Percentiles rank a stretch among this genome's conserved stretches.
Evolutionary conservation across 1,284 basidiomycete species (phyloP).

Genomic region (Wallemia mellicola): DNA sequence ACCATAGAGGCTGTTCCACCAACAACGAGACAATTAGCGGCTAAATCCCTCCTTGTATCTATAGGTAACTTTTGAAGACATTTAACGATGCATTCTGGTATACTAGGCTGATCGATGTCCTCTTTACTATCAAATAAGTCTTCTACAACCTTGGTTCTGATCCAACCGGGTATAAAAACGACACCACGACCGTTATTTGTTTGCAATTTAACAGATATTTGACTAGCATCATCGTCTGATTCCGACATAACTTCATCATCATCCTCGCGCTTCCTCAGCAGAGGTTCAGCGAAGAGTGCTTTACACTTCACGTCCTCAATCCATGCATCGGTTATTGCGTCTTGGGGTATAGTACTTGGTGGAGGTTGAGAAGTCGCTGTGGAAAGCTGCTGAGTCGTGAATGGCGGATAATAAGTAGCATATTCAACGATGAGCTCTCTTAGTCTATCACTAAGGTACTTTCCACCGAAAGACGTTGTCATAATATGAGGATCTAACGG

Average conservation of each 20-base stretch:
- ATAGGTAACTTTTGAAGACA: conserved; percentile 56
- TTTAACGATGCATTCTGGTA: conserved; percentile 50
- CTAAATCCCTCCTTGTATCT: conserved; percentile 52
- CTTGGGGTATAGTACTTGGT: conserved; percentile 28
- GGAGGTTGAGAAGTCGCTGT: conserved; percentile 22
- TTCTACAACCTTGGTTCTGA: conserved; percentile 67
- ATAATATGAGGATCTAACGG: conserved; percentile 50
- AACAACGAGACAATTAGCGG: conserved; percentile 46
- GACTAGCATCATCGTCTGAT: conserved; percentile 3
- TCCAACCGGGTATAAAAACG: conserved; percentile 71
- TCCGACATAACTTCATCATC: background rate
- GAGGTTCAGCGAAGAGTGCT: conserved; percentile 33
- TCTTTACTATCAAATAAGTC: conserved; percentile 55
- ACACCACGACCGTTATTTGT: conserved; percentile 21
- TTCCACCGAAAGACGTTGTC: conserved; percentile 53
- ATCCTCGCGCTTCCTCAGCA: background rate
- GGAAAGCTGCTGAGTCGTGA: conserved; percentile 24
- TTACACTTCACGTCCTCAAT: conserved; percentile 56
- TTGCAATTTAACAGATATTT: conserved; percentile 3
- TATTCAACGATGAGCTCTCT: conserved; percentile 45
- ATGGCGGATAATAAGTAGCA: conserved; percentile 38
- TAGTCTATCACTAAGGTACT: conserved; percentile 39
- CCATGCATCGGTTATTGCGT: conserved; percentile 37
- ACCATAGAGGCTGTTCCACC: conserved; percentile 78
- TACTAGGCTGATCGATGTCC: conserved; percentile 51